Evolutionary conservation across 176 grass and related monocot species (phyloP).

Genomic region (Carex littledalei): DNA sequence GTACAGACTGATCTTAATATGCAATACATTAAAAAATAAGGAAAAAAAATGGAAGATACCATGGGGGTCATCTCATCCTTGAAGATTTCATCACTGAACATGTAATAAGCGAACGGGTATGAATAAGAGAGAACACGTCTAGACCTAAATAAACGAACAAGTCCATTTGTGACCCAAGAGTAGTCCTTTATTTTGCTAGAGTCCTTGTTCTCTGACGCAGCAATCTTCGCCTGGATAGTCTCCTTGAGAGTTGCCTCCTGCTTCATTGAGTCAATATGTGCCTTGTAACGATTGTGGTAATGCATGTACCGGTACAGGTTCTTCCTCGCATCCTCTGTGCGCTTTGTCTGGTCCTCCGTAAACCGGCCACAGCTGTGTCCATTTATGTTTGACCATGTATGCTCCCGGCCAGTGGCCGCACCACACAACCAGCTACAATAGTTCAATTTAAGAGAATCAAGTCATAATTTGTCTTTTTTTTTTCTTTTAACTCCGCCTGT

Average conservation of each 20-base stretch:
- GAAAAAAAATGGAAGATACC: slow-evolving; percentile 6
- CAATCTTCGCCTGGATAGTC: slow-evolving; percentile 76
- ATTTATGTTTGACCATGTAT: slow-evolving; percentile 86
- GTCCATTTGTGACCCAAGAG: slow-evolving; percentile 86
- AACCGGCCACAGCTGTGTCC: slow-evolving; percentile 91
- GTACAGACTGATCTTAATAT: too few relatives aligned
- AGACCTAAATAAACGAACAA: slow-evolving; percentile 87
- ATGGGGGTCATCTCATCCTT: slow-evolving; percentile 50
- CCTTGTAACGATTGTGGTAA: slow-evolving; percentile 59
- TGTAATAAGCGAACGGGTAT: slow-evolving; percentile 59
- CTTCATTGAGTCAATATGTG: slow-evolving; percentile 47
- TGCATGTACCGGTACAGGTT: slow-evolving; percentile 47
- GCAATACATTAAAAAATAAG: not conserved
- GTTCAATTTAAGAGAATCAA: slow-evolving; percentile 31
- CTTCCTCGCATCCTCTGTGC: slow-evolving; percentile 37
- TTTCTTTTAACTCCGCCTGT: too few relatives aligned
- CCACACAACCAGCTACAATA: slow-evolving; percentile 87
- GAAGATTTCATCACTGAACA: slow-evolving; percentile 59
- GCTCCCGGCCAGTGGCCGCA: slow-evolving; percentile 74
- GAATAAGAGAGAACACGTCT: slow-evolving; percentile 93
- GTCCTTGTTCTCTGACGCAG: slow-evolving; percentile 89
- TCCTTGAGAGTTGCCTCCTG: slow-evolving; percentile 40
- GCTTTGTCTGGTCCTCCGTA: slow-evolving; percentile 59
- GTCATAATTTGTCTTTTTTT: not conserved
- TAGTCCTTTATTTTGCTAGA: slow-evolving; percentile 86